Conservation (phyloP, 2,329 filamentous ascomycete genomes). For the Drechslerella dactyloides region DNA sequence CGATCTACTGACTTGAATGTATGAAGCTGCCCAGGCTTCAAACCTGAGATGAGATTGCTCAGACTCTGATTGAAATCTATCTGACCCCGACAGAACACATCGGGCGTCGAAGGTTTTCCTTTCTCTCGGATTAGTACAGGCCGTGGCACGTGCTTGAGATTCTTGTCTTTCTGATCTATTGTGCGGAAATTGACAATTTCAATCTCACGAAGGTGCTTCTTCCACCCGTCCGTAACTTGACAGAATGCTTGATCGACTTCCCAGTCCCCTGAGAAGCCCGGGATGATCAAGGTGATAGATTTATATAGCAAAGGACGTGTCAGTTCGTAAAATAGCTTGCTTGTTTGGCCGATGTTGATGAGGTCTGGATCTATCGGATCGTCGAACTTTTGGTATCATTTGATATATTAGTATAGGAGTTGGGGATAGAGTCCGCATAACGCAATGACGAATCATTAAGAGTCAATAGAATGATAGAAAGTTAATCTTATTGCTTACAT, state of each 20-base stretch:
- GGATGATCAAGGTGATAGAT: slow-evolving; percentile 9
- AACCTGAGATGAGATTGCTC: not conserved
- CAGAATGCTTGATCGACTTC: not conserved
- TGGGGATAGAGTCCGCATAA: no score
- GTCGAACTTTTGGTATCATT: not conserved
- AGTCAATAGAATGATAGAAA: no score
- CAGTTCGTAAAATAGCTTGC: slow-evolving; percentile 8
- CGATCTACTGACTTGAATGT: slow-evolving; percentile 7
- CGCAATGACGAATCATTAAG: no score
- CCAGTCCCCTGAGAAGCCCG: not conserved
- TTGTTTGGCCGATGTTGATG: not conserved
- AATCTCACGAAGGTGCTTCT: not conserved
- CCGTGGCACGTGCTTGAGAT: no score
- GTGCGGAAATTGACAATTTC: not conserved
- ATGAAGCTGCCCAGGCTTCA: slow-evolving; percentile 16
- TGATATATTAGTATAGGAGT: not conserved
- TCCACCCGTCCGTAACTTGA: slow-evolving; percentile 1
- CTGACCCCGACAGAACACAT: not conserved
- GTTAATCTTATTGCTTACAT: not conserved
- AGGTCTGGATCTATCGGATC: slow-evolving; percentile 5
- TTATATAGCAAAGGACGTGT: slow-evolving; percentile 1
- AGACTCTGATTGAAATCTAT: slow-evolving; percentile 5
- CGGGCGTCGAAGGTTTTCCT: no score
- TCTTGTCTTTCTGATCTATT: not conserved
- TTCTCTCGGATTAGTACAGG: no score